Evolutionary conservation across 176 grass and related monocot species (phyloP).

Genomic region (Tuctoria greenei): DNA sequence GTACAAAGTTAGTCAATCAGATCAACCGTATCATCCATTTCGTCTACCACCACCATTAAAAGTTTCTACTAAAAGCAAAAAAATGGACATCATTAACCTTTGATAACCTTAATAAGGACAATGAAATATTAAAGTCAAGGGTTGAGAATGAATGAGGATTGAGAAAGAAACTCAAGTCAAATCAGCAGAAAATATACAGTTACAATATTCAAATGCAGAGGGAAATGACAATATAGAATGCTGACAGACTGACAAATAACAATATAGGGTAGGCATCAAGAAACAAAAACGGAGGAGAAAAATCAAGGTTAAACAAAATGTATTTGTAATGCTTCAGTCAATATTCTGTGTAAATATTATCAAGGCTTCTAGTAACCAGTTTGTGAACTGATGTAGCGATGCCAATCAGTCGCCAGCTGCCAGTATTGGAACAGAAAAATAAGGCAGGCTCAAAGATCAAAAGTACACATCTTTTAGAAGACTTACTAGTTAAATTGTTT

Average conservation of each 20-base stretch:
- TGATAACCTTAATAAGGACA: neutral
- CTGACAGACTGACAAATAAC: neutral
- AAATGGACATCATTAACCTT: neutral
- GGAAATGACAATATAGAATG: neutral
- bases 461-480: neutral
- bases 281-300: too few species aligned
- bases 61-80: neutral
- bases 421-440: neutral
- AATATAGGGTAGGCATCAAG: neutral
- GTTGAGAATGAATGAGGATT: neutral
- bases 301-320: neutral
- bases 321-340: neutral
- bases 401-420: neutral
- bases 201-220: neutral
- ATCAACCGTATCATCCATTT: too few species aligned
- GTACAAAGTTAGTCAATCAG: too few species aligned
- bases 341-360: neutral
- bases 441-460: neutral
- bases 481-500: slow-evolving; percentile 35
- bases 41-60: too few species aligned
- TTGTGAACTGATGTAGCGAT: neutral
- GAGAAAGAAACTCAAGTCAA: neutral
- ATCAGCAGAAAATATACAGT: too few species aligned
- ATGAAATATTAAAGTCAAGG: neutral
- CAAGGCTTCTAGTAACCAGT: neutral